A percentile compares a stretch with the other conserved stretches of the same genome.
Conservation (phyloP, 805 yeast species). For the Brettanomyces nanus region DNA sequence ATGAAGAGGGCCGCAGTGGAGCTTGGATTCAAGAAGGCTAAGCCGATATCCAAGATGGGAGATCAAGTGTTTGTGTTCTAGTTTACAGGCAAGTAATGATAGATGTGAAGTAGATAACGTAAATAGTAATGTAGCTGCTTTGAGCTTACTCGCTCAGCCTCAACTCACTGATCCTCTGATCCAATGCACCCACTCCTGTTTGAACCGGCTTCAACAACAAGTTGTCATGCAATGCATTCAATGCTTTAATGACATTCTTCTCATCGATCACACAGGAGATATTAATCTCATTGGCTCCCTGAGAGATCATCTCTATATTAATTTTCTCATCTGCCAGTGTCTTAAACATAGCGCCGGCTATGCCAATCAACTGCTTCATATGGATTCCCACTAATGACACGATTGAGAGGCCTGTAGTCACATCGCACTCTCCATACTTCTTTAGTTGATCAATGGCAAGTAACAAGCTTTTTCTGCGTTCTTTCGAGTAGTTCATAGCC, state of each 20-base stretch:
- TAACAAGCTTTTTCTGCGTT: slow-evolving; percentile 43
- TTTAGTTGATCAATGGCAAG: slow-evolving; percentile 73
- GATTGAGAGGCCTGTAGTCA: slow-evolving; percentile 81
- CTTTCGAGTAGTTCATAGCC: slow-evolving; percentile 84
- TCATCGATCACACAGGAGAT: slow-evolving; percentile 91
- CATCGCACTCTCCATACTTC: slow-evolving; percentile 81
- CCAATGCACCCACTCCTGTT: slow-evolving; percentile 28
- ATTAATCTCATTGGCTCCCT: slow-evolving; percentile 97
- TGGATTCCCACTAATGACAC: slow-evolving; percentile 93
- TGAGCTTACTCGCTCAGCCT: slow-evolving; percentile 29
- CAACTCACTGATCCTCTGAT: slow-evolving; percentile 38
- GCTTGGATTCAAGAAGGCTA: slow-evolving; percentile 77
- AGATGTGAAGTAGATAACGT: too few relatives aligned
- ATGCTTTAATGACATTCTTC: slow-evolving; percentile 73
- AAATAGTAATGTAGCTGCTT: neutral
- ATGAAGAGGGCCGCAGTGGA: slow-evolving; percentile 69
- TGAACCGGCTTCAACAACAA: slow-evolving; percentile 43
- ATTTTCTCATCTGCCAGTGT: slow-evolving; percentile 86
- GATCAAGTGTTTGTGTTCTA: slow-evolving; percentile 88
- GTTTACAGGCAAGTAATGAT: too few relatives aligned
- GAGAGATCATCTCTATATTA: slow-evolving; percentile 96
- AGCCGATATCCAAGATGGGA: slow-evolving; percentile 81
- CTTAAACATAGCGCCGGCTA: slow-evolving; percentile 95
- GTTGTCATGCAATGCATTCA: slow-evolving; percentile 75
- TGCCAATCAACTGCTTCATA: slow-evolving; percentile 94